Conservation (phyloP, 1,284 basidiomycete species). For the Irpex sp. region DNA sequence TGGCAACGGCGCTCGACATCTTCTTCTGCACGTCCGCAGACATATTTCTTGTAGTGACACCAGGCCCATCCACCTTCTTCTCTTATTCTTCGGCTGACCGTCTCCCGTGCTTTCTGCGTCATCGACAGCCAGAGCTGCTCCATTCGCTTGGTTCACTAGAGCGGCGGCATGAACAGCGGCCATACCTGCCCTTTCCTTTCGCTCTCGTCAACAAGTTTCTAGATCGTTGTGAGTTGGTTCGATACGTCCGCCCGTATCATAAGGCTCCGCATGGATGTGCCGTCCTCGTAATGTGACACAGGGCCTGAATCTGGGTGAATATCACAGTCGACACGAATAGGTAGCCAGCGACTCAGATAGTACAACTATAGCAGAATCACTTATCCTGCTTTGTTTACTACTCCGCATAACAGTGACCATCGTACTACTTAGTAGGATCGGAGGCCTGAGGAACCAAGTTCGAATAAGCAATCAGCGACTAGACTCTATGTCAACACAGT, state of each 20-base stretch:
- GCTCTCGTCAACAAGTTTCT: conserved; percentile 68
- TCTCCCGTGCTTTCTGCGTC: conserved; percentile 39
- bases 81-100: conserved; percentile 72
- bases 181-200: conserved; percentile 71
- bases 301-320: conserved; percentile 29
- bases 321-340: too few relatives aligned
- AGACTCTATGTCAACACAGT: too few relatives aligned
- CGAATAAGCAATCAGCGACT: too few relatives aligned
- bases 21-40: conserved; percentile 86
- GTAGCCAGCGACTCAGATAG: too few relatives aligned
- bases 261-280: conserved; percentile 76
- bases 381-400: too few relatives aligned
- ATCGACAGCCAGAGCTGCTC: conserved; percentile 27
- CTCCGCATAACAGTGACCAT: too few relatives aligned
- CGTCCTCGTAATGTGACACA: conserved; percentile 60
- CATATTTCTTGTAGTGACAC: conserved; percentile 83
- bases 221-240: conserved; percentile 71
- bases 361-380: too few relatives aligned
- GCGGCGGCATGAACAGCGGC: conserved; percentile 61
- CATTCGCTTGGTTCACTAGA: conserved; percentile 53
- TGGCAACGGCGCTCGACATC: conserved; percentile 85
- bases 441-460: too few relatives aligned
- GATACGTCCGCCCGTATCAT: conserved; percentile 69
- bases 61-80: conserved; percentile 74
- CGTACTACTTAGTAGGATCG: too few relatives aligned